phyloP scores from a whole-genome alignment of 352 stramenopile genomes.

The Phytophthora pluvialis region DNA sequence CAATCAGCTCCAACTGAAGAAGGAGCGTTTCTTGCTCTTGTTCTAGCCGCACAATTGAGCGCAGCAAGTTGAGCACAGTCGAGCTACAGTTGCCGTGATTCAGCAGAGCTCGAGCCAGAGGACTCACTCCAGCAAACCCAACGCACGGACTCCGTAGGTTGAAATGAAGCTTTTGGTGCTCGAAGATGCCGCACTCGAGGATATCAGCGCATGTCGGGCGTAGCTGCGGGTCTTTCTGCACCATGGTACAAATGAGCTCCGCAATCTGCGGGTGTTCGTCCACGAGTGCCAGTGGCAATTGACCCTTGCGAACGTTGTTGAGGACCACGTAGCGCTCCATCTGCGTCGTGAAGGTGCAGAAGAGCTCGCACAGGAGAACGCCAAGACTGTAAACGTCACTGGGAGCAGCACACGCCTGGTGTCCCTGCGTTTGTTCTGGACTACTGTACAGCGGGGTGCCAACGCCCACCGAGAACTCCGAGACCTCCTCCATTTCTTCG shows the following conservation, averaged over 20 bases:
- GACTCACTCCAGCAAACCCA: constrained; percentile 7
- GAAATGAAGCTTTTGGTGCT: constrained; percentile 33
- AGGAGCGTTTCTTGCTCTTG: constrained; percentile 31
- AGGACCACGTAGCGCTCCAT: constrained; percentile 81
- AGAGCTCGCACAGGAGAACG: constrained; percentile 76
- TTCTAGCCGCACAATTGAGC: constrained; percentile 29
- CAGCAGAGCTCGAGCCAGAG: constrained; percentile 7
- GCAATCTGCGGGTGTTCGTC: constrained; percentile 51
- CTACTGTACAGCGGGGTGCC: constrained; percentile 81
- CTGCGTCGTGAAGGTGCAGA: constrained; percentile 76
- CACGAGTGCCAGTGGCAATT: constrained; percentile 42
- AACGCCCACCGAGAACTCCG: constrained; percentile 69
- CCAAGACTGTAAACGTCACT: constrained; percentile 83
- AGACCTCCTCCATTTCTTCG: constrained; percentile 35
- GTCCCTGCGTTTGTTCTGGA: constrained; percentile 65
- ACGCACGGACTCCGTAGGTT: constrained; percentile 10
- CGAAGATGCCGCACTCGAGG: constrained; percentile 34
- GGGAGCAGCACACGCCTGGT: constrained; percentile 47
- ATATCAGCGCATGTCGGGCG: constrained; percentile 63
- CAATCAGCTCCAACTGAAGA: constrained; percentile 14
- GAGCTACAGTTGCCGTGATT: constrained; percentile 19
- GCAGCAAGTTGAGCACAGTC: constrained; percentile 30
- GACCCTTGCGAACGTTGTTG: constrained; percentile 47
- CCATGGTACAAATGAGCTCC: constrained; percentile 55
- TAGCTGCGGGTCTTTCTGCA: constrained; percentile 44